phyloP scores from a whole-genome alignment of 1,284 basidiomycete species.

The Trametes polyzona region DNA sequence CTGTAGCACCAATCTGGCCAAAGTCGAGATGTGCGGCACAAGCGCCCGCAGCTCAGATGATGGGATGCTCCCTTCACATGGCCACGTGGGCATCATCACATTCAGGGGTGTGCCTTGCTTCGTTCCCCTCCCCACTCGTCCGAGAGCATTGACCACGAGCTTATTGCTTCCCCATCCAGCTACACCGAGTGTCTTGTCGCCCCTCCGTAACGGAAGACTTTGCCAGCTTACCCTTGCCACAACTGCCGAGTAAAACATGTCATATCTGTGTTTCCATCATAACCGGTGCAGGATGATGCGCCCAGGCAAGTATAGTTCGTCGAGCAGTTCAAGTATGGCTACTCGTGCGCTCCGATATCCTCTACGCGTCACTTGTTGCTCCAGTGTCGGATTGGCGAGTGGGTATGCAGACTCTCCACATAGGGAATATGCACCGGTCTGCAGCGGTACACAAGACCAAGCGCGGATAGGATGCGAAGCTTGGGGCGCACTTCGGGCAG shows the following conservation, averaged over 20 bases:
- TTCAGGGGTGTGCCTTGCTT: background rate
- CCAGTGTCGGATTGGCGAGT: too few relatives aligned
- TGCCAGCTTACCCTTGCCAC: background rate
- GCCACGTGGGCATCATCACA: constrained; percentile 18
- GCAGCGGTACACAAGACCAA: too few relatives aligned
- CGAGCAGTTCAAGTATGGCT: too few relatives aligned
- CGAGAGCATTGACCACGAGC: background rate
- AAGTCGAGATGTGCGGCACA: constrained; percentile 2
- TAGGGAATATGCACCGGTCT: too few relatives aligned
- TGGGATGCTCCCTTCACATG: constrained; percentile 5
- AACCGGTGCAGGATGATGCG: background rate
- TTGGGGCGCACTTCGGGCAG: background rate
- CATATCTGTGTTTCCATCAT: background rate
- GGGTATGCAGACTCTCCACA: too few relatives aligned
- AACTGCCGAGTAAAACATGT: background rate
- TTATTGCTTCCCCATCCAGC: background rate
- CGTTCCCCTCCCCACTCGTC: background rate
- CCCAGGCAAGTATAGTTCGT: background rate
- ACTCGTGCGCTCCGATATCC: too few relatives aligned
- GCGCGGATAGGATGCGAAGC: too few relatives aligned
- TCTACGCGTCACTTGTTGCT: too few relatives aligned
- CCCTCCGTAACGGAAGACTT: too few relatives aligned
- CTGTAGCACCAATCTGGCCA: constrained; percentile 13
- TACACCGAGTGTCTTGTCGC: too few relatives aligned
- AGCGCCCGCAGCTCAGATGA: constrained; percentile 5